phyloP scores from a whole-genome alignment of 2,329 filamentous ascomycete species.

The Sporothrix euskadiensis region DNA sequence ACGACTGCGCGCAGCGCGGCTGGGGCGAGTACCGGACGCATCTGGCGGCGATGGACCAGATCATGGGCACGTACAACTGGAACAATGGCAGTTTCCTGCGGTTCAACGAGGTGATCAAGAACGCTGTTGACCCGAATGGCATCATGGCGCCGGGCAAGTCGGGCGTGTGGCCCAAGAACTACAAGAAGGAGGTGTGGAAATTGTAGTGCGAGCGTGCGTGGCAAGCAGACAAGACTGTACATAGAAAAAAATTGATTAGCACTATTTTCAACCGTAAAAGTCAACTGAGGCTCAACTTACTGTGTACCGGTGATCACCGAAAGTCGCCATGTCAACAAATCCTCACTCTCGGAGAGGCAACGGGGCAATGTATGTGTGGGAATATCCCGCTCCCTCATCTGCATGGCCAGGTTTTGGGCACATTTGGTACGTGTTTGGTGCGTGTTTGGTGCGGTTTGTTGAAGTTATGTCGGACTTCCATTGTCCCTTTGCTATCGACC shows the following conservation, averaged over 20 bases:
- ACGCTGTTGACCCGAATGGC: slow-evolving; percentile 46
- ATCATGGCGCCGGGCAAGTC: slow-evolving; percentile 47
- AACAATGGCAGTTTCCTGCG: slow-evolving; percentile 42
- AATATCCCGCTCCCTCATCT: slow-evolving; percentile 5
- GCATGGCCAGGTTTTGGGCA: neutral
- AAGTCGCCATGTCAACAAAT: neutral
- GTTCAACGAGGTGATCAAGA: slow-evolving; percentile 44
- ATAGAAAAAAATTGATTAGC: neutral
- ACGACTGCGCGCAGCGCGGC: slow-evolving; percentile 41
- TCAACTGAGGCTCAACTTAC: neutral
- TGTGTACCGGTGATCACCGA: neutral
- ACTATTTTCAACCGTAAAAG: neutral
- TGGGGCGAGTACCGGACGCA: slow-evolving; percentile 48
- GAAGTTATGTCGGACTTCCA: neutral
- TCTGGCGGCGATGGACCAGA: slow-evolving; percentile 44
- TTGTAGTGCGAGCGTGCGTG: neutral
- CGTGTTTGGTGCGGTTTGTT: neutral
- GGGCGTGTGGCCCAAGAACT: slow-evolving; percentile 15
- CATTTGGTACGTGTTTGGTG: neutral
- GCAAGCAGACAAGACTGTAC: neutral
- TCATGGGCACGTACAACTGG: slow-evolving; percentile 44
- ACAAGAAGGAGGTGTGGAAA: neutral
- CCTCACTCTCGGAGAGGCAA: neutral
- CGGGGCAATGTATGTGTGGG: slow-evolving; percentile 1
- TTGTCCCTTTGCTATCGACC: neutral